Conservation (phyloP, 1,284 basidiomycete species). For the Wallemia mellicola region DNA sequence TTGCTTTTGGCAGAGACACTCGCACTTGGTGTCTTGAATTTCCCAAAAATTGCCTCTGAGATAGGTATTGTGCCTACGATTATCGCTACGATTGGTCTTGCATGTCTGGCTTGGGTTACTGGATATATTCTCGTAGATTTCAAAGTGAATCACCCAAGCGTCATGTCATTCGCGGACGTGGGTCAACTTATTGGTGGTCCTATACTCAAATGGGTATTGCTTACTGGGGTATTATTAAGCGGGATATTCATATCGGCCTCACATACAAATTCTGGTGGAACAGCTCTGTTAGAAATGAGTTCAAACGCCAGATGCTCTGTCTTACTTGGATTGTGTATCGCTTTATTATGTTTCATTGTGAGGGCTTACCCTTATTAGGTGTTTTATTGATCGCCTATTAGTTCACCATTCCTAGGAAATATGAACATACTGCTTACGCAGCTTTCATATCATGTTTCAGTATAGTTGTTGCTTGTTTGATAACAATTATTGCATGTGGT, state of each 20-base stretch:
- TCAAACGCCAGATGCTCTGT: not conserved
- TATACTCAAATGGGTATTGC: conserved; percentile 7
- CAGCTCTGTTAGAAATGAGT: not conserved
- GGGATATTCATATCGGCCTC: not conserved
- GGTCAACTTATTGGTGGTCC: conserved; percentile 8
- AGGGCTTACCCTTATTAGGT: too few relatives aligned
- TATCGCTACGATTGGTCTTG: conserved; percentile 10
- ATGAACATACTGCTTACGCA: not conserved
- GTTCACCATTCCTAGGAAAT: not conserved
- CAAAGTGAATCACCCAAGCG: conserved; percentile 14
- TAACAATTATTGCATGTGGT: not conserved
- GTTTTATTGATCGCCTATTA: too few relatives aligned
- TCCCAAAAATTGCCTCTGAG: too few relatives aligned
- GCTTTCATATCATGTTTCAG: not conserved
- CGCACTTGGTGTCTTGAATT: too few relatives aligned
- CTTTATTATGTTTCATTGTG: not conserved
- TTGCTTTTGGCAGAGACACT: too few relatives aligned
- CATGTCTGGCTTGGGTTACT: conserved; percentile 11
- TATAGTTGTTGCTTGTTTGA: not conserved
- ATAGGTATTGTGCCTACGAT: too few relatives aligned
- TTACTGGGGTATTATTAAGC: not conserved
- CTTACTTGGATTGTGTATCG: not conserved
- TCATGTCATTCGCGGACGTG: conserved; percentile 14
- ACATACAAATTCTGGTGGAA: not conserved
- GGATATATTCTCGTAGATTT: conserved; percentile 14